phyloP scores from a whole-genome alignment of 2,329 filamentous ascomycete species.

The Apiospora marii region DNA sequence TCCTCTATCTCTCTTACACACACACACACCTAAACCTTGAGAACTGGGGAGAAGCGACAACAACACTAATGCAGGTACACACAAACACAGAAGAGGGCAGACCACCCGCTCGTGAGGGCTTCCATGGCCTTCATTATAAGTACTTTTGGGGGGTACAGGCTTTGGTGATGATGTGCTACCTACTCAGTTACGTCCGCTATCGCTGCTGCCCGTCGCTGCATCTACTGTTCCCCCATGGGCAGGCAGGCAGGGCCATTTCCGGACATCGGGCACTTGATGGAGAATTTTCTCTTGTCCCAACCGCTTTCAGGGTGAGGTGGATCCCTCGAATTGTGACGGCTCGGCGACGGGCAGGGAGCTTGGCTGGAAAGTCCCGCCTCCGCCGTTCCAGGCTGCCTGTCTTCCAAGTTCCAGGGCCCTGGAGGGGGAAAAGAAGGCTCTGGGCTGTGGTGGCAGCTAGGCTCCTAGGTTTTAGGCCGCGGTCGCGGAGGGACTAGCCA shows the following conservation, averaged over 20 bases:
- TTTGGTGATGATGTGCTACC: not conserved
- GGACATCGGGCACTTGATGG: constrained; percentile 3
- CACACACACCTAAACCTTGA: not conserved
- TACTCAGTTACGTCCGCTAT: not conserved
- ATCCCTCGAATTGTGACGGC: not conserved
- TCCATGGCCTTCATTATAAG: not conserved
- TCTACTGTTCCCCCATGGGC: not conserved
- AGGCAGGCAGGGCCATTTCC: not conserved
- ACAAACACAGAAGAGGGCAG: not conserved
- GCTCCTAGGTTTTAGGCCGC: not conserved
- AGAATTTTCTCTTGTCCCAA: not conserved
- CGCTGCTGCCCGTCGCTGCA: not conserved
- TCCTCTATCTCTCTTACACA: no score
- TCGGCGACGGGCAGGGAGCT: not conserved
- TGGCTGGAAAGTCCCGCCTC: not conserved
- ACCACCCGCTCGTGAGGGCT: not conserved
- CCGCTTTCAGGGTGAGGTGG: not conserved
- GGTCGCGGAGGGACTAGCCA: not conserved
- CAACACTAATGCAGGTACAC: constrained; percentile 14
- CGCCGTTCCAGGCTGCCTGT: not conserved
- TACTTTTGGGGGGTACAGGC: not conserved
- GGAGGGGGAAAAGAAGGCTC: not conserved
- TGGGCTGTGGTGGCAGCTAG: not conserved
- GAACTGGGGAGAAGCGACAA: not conserved
- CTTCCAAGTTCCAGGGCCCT: not conserved